These are phyloP conservation scores for Sequoia sempervirens DNA, from an alignment of 75 land plant genomes.

Conservation along the genomic window DNA sequence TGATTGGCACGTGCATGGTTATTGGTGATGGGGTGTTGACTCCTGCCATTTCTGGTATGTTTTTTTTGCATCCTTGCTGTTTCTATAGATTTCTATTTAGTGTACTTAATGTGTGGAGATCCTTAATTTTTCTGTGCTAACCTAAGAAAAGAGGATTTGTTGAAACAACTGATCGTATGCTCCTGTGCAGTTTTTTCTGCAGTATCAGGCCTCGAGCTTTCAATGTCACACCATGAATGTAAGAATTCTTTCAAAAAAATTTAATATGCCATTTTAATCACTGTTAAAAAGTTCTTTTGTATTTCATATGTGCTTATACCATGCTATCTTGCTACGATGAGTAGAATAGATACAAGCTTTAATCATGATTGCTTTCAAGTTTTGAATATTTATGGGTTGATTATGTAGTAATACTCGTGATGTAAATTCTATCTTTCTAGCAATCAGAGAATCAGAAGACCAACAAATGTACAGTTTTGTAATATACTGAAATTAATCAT, in stretches of 20 bases:
- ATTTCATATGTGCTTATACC: background rate
- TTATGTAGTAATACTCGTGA: background rate
- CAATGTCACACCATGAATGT: constrained; percentile 28
- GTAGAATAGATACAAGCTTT: background rate
- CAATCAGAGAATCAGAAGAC: background rate
- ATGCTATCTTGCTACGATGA: background rate
- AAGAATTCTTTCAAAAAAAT: constrained; percentile 9
- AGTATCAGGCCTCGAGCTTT: constrained; percentile 27
- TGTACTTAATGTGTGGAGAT: background rate
- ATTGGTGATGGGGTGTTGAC: constrained; percentile 42
- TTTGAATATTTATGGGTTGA: background rate
- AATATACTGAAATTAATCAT: background rate
- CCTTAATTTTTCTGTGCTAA: background rate
- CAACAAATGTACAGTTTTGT: background rate
- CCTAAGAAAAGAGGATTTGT: background rate
- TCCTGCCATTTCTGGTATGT: constrained; percentile 51
- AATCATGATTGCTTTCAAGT: background rate
- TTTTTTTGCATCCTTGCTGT: background rate
- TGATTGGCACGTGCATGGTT: constrained; percentile 56
- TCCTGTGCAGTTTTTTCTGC: constrained; percentile 24
- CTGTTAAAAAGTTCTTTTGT: background rate
- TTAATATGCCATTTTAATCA: constrained; percentile 4
- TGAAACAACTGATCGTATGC: background rate
- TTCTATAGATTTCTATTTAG: background rate
- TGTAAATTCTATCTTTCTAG: background rate